phyloP scores from a whole-genome alignment of 768 basidiomycete genomes.

The Kwoniella newhampshirensis region DNA sequence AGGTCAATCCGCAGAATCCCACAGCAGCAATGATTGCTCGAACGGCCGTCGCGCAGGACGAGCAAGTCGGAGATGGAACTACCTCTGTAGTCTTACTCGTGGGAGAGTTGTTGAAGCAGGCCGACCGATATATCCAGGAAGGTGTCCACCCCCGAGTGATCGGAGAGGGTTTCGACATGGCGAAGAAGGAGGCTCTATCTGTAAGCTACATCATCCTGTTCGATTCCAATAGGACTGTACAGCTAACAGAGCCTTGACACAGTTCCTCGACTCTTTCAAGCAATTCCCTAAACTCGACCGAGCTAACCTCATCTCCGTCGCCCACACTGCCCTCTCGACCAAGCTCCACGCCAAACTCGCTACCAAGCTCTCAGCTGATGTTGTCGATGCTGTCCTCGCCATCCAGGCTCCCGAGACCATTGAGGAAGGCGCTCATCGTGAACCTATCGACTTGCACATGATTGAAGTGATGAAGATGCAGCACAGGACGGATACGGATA shows the following conservation, averaged over 20 bases:
- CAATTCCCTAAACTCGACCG: constrained; percentile 69
- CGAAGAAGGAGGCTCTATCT: constrained; percentile 88
- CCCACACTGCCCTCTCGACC: constrained; percentile 91
- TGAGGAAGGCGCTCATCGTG: constrained; percentile 62
- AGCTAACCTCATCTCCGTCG: constrained; percentile 86
- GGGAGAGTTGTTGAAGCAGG: constrained; percentile 92
- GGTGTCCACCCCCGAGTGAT: constrained; percentile 97
- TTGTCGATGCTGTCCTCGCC: constrained; percentile 90
- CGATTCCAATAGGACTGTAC: not conserved
- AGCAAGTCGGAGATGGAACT: constrained; percentile 97
- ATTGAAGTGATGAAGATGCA: constrained; percentile 99
- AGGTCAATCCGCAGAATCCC: constrained; percentile 64
- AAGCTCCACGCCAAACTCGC: constrained; percentile 82
- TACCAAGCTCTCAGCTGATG: constrained; percentile 80
- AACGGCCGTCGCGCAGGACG: constrained; percentile 97
- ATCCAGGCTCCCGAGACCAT: constrained; percentile 64
- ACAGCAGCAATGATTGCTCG: constrained; percentile 99
- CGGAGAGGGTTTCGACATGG: constrained; percentile 91
- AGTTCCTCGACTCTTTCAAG: constrained; percentile 95
- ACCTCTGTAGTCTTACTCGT: constrained; percentile 95
- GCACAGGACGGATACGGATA: constrained; percentile 95
- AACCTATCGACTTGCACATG: constrained; percentile 98
- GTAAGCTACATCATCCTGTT: constrained; percentile 59
- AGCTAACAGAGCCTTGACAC: not conserved
- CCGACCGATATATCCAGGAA: constrained; percentile 95